A percentile compares a stretch with the other conserved stretches of the same genome.
These are phyloP conservation scores for Mycena albidolilacea DNA, from an alignment of 768 basidiomycete species.

Conservation along the genomic window DNA sequence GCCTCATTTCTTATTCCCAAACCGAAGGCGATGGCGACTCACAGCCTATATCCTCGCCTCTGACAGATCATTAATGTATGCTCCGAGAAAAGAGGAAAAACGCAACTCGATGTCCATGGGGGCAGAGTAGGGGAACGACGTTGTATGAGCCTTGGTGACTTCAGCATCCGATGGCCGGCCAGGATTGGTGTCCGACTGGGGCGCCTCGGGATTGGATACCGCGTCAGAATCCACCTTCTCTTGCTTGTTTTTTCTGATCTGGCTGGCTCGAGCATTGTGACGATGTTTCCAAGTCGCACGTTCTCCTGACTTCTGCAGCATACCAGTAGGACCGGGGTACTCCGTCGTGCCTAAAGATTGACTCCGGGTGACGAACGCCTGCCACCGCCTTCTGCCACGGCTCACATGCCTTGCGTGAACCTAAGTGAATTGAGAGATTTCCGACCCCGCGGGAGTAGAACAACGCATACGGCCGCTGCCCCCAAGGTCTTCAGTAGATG, in stretches of 20 bases:
- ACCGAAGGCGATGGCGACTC: slow-evolving; percentile 28
- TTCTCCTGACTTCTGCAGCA: slow-evolving; percentile 47
- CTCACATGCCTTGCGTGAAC: slow-evolving; percentile 74
- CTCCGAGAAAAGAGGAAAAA: background rate
- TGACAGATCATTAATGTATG: slow-evolving; percentile 9
- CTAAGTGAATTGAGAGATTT: slow-evolving; percentile 47
- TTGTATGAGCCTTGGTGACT: slow-evolving; percentile 37
- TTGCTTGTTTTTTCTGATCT: background rate
- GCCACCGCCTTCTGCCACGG: slow-evolving; percentile 66
- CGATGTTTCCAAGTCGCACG: background rate
- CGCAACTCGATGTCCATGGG: slow-evolving; percentile 71
- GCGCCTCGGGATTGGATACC: background rate
- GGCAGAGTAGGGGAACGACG: slow-evolving; percentile 54
- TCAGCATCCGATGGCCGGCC: slow-evolving; percentile 39
- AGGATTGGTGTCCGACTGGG: slow-evolving; percentile 43
- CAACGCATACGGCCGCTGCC: slow-evolving; percentile 31
- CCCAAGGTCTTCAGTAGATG: slow-evolving; percentile 22
- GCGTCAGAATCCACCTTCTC: background rate
- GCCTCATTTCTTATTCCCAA: background rate
- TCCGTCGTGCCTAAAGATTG: slow-evolving; percentile 48
- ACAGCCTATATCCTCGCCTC: slow-evolving; percentile 69
- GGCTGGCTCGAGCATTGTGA: background rate
- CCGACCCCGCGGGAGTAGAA: background rate
- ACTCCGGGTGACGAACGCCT: slow-evolving; percentile 70
- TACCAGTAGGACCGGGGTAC: slow-evolving; percentile 39